These are phyloP conservation scores for Phytopythium delawarense DNA, from an alignment of 352 stramenopile genomes.

Conservation along the genomic window DNA sequence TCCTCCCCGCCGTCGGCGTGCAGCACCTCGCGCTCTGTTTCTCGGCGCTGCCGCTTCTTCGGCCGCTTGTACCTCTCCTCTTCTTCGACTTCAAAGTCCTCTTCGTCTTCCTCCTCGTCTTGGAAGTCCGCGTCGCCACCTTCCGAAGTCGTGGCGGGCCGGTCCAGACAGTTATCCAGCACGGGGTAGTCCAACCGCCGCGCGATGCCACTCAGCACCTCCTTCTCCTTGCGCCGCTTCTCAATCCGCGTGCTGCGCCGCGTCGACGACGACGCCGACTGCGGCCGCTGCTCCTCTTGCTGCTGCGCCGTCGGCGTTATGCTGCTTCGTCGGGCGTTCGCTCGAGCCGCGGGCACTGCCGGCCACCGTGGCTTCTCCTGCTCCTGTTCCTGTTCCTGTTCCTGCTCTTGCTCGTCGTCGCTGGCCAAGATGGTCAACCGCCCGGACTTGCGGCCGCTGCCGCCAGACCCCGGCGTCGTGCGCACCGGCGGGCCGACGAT, in stretches of 20 bases:
- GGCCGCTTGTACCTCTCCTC: slow-evolving; percentile 7
- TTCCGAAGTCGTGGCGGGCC: slow-evolving; percentile 10
- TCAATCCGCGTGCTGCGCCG: slow-evolving; percentile 65
- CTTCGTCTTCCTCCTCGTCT: slow-evolving; percentile 19
- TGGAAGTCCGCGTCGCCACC: slow-evolving; percentile 24
- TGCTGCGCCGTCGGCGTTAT: slow-evolving; percentile 13
- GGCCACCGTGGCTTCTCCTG: slow-evolving; percentile 13
- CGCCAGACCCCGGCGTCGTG: slow-evolving; percentile 17
- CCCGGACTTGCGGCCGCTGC: slow-evolving; percentile 15
- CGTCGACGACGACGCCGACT: slow-evolving; percentile 42
- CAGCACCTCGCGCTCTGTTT: slow-evolving; percentile 27
- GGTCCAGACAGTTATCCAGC: slow-evolving; percentile 66
- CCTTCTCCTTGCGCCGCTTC: slow-evolving; percentile 46
- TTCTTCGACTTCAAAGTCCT: slow-evolving; percentile 24
- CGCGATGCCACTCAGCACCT: slow-evolving; percentile 18
- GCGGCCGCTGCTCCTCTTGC: slow-evolving; percentile 7
- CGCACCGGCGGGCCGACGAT: slow-evolving; percentile 36
- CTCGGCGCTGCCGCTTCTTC: slow-evolving; percentile 16
- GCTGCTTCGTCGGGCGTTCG: neutral
- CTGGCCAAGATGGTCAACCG: slow-evolving; percentile 41
- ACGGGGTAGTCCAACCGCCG: slow-evolving; percentile 59
- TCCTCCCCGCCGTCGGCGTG: slow-evolving; percentile 60
- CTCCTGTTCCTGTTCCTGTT: neutral
- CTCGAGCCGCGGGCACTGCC: slow-evolving; percentile 25
- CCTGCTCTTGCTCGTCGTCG: slow-evolving; percentile 56